These are phyloP conservation scores for Corylus americana DNA, from an alignment of 306 rosid genomes.

Conservation along the genomic window DNA sequence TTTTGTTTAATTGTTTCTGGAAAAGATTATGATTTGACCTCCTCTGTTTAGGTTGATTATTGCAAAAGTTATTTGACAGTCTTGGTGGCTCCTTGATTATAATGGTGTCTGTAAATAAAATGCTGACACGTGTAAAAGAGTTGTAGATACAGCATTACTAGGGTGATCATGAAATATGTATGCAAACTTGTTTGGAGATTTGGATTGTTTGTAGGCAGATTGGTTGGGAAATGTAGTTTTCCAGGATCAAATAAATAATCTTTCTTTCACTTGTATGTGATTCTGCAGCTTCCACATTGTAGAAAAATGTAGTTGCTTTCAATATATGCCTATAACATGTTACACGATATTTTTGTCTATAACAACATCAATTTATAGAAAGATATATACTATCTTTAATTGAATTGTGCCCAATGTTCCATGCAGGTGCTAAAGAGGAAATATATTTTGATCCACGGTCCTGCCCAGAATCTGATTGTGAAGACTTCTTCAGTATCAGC, in stretches of 20 bases:
- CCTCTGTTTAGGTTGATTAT: no score
- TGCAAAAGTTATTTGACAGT: not conserved
- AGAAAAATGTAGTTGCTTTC: not conserved
- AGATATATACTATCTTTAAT: not conserved
- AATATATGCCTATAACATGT: no score
- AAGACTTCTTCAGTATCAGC: slow-evolving; percentile 52
- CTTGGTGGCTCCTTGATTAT: not conserved
- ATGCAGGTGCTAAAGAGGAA: slow-evolving; percentile 38
- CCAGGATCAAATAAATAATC: not conserved
- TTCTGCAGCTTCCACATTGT: not conserved
- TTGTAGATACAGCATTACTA: no score
- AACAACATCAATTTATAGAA: no score
- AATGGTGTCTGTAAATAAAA: no score
- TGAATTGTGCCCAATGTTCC: slow-evolving; percentile 1
- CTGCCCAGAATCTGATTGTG: slow-evolving; percentile 46
- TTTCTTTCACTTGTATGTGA: not conserved
- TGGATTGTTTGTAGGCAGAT: not conserved
- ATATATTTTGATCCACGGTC: slow-evolving; percentile 35
- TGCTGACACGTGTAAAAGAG: no score
- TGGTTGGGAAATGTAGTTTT: not conserved
- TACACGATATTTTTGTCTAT: no score
- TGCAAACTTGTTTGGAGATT: not conserved
- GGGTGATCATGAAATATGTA: no score
- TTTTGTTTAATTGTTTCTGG: not conserved
- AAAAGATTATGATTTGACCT: not conserved